A percentile compares a stretch with the other conserved stretches of the same genome.
These are phyloP conservation scores for Hymenoscyphus scutula DNA, from an alignment of 2,329 filamentous ascomycete genomes.

Conservation along the genomic window DNA sequence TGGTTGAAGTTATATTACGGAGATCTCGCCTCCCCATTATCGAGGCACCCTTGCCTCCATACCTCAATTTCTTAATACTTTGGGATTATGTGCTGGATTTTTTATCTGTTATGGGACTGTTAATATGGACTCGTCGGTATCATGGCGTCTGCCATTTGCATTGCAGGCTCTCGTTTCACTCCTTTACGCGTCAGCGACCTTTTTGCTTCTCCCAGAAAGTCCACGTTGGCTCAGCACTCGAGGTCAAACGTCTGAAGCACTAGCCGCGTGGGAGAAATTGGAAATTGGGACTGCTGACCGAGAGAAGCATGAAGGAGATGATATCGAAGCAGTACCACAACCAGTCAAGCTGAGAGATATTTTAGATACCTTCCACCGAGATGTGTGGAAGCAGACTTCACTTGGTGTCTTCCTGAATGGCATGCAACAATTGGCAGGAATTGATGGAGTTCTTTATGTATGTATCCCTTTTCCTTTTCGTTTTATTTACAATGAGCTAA, in stretches of 20 bases:
- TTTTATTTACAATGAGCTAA: not conserved
- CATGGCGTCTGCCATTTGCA: slow-evolving; percentile 57
- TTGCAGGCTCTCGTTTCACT: slow-evolving; percentile 45
- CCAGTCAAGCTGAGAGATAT: slow-evolving; percentile 22
- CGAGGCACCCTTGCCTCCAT: slow-evolving; percentile 51
- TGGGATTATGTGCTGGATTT: slow-evolving; percentile 54
- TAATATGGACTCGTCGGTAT: slow-evolving; percentile 44
- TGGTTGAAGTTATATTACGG: slow-evolving; percentile 49
- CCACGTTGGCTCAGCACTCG: slow-evolving; percentile 55
- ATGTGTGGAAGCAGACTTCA: slow-evolving; percentile 47
- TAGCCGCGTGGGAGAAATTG: slow-evolving; percentile 37
- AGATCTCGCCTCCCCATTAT: slow-evolving; percentile 53
- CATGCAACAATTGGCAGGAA: slow-evolving; percentile 60
- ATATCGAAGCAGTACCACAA: not conserved
- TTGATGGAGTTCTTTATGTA: slow-evolving; percentile 61
- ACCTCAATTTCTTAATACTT: slow-evolving; percentile 51
- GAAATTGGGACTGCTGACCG: slow-evolving; percentile 28
- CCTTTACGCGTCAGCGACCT: slow-evolving; percentile 39
- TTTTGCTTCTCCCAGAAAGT: slow-evolving; percentile 50
- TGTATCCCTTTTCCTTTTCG: slow-evolving; percentile 26
- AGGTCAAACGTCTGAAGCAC: slow-evolving; percentile 47
- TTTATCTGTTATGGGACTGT: slow-evolving; percentile 59
- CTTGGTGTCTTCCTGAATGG: slow-evolving; percentile 56
- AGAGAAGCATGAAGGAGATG: slow-evolving; percentile 27
- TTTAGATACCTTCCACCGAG: slow-evolving; percentile 37